Evolutionary conservation across 129 eudicot genomes (phyloP).

Genomic region (Artemisia annua): DNA sequence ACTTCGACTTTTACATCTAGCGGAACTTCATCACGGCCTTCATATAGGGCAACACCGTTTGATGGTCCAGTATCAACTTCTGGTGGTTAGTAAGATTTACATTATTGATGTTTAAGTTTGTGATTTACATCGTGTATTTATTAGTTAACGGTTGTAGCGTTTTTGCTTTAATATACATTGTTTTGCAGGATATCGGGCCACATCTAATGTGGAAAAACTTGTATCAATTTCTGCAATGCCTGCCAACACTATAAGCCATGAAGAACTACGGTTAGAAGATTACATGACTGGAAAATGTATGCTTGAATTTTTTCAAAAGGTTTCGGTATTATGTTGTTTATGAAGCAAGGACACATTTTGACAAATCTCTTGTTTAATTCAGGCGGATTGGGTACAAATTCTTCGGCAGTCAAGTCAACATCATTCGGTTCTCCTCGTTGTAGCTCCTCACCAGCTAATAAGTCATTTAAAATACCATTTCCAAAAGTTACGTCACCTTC

Average conservation of each 20-base stretch:
- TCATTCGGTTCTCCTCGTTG: background rate
- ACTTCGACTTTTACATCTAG: background rate
- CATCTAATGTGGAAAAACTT: conserved; percentile 19
- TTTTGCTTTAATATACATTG: conserved; percentile 2
- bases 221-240: conserved; percentile 57
- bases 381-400: background rate
- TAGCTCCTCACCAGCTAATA: conserved; percentile 9
- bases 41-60: background rate
- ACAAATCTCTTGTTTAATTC: too few relatives aligned
- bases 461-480: conserved; percentile 8
- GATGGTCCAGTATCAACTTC: conserved; percentile 1
- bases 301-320: background rate
- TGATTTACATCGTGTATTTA: background rate
- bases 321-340: background rate
- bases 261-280: conserved; percentile 59
- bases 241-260: conserved; percentile 46
- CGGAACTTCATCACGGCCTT: background rate
- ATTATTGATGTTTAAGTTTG: background rate
- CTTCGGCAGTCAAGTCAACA: conserved; percentile 12
- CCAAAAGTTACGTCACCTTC: too few relatives aligned
- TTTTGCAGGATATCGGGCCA: conserved; percentile 27
- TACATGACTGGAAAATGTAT: conserved; percentile 42
- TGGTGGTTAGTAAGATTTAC: conserved; percentile 11
- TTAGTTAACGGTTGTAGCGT: background rate
- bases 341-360: too few relatives aligned